Percentiles rank a stretch among this genome's conserved stretches.
phyloP scores from a whole-genome alignment of 2,329 filamentous ascomycete genomes.

The Ophiostoma pallidulum region DNA sequence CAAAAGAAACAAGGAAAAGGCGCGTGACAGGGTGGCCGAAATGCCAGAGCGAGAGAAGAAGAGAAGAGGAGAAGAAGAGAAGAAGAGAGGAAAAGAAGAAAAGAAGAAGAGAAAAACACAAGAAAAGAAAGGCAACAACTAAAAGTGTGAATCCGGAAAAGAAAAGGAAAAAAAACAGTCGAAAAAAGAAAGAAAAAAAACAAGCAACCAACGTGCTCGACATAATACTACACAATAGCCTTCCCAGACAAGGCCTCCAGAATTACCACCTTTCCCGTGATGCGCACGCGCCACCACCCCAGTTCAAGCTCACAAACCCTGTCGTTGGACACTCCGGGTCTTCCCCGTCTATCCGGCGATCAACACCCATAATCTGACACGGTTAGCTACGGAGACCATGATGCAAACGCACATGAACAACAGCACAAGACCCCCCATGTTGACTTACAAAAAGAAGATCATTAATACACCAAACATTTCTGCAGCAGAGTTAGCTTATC shows the following conservation, averaged over 20 bases:
- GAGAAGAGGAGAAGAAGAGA: not conserved
- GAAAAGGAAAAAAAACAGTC: slow-evolving; percentile 2
- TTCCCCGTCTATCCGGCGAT: slow-evolving; percentile 40
- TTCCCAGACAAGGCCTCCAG: not conserved
- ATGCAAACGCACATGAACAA: slow-evolving; percentile 12
- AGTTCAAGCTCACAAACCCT: no score
- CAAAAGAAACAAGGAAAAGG: not conserved
- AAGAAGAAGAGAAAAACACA: not conserved
- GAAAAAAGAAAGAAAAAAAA: slow-evolving; percentile 11
- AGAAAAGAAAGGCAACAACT: not conserved
- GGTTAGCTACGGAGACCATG: slow-evolving; percentile 8
- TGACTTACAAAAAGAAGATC: slow-evolving; percentile 72
- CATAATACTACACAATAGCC: slow-evolving; percentile 14
- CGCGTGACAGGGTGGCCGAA: not conserved
- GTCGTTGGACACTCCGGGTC: not conserved
- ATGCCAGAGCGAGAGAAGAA: not conserved
- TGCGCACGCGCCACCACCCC: no score
- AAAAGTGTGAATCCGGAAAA: slow-evolving; percentile 11
- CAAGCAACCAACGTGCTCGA: slow-evolving; percentile 4
- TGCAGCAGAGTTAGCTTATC: not conserved
- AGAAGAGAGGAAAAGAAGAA: not conserved
- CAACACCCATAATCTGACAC: slow-evolving; percentile 54
- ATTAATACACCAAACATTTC: slow-evolving; percentile 81
- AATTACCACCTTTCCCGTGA: not conserved
- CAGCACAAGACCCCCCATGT: not conserved